These are phyloP conservation scores for Hypoxylon cercidicola DNA, from an alignment of 495 filamentous ascomycete species.

Conservation along the genomic window DNA sequence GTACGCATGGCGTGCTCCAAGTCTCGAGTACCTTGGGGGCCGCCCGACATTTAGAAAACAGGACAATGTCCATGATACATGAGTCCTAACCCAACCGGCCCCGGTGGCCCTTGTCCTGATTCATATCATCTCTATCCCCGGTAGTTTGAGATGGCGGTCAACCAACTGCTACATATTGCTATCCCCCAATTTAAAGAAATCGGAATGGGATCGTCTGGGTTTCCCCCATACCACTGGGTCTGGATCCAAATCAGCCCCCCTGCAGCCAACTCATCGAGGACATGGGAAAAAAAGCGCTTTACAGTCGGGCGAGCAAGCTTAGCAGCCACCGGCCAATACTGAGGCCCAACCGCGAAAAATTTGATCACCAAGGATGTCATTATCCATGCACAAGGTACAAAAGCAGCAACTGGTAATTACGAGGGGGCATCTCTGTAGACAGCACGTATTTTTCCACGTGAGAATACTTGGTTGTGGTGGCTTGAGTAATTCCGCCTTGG, in stretches of 20 bases:
- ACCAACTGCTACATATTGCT: constrained; percentile 15
- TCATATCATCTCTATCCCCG: constrained; percentile 9
- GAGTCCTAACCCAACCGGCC: constrained; percentile 20
- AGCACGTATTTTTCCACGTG: constrained; percentile 9
- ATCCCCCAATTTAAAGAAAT: constrained; percentile 17
- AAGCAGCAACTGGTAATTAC: constrained; percentile 12
- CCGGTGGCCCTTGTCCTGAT: constrained; percentile 28
- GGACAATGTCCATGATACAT: constrained; percentile 24
- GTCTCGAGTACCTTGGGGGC: constrained; percentile 14
- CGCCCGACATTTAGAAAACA: constrained; percentile 19
- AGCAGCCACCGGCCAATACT: constrained; percentile 19
- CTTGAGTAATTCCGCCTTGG: constrained; percentile 27
- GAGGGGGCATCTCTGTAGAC: constrained; percentile 10
- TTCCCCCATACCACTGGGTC: constrained; percentile 27
- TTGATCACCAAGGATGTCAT: constrained; percentile 14
- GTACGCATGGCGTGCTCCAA: constrained; percentile 33
- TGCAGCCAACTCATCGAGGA: constrained; percentile 13
- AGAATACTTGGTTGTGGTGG: constrained; percentile 2
- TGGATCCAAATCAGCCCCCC: constrained; percentile 11
- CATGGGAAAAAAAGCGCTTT: constrained; percentile 12
- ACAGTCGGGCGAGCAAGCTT: constrained; percentile 31
- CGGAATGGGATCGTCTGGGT: constrained; percentile 27
- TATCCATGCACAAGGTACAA: constrained; percentile 18
- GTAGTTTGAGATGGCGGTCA: constrained; percentile 37
- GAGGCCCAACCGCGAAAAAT: constrained; percentile 15